Evolutionary conservation across 108 stramenopile species (phyloP).

Genomic region (Pseudonitzschia multiseries): DNA sequence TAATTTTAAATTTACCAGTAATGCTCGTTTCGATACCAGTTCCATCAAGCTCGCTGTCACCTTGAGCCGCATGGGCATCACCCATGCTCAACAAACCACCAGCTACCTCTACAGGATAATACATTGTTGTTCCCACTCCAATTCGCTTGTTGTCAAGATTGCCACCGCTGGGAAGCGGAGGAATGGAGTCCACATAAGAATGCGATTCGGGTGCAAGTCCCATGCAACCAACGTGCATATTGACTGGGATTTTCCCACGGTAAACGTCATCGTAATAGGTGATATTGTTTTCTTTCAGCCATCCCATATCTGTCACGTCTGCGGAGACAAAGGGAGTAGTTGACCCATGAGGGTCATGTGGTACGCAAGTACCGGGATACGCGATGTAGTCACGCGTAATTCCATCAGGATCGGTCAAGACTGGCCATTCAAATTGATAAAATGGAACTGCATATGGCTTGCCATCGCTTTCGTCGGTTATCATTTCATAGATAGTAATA

Average conservation of each 20-base stretch:
- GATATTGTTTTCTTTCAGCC: conserved; percentile 29
- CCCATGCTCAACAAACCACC: conserved; percentile 71
- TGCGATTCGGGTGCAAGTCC: conserved; percentile 44
- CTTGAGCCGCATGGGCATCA: conserved; percentile 72
- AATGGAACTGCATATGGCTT: conserved; percentile 34
- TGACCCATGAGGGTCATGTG: conserved; percentile 27
- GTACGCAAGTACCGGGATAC: conserved; percentile 34
- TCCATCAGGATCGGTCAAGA: conserved; percentile 34
- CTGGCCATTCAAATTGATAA: conserved; percentile 46
- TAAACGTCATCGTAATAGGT: conserved; percentile 36
- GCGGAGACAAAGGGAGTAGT: background rate
- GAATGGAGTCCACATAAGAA: conserved; percentile 40
- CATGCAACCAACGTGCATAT: conserved; percentile 46
- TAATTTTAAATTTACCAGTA: conserved; percentile 43
- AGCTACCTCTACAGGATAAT: conserved; percentile 71
- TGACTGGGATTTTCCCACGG: conserved; percentile 39
- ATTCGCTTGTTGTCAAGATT: conserved; percentile 77
- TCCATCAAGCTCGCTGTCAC: conserved; percentile 65
- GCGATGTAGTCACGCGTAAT: conserved; percentile 32
- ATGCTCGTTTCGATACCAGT: conserved; percentile 49
- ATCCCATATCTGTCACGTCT: conserved; percentile 32
- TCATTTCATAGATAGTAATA: conserved; percentile 37
- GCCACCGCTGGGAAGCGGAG: conserved; percentile 49
- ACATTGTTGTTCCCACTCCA: conserved; percentile 58
- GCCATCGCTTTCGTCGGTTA: conserved; percentile 27